These are phyloP conservation scores for Sporothrix schenckii DNA, from an alignment of 2,329 filamentous ascomycete species.

Conservation along the genomic window DNA sequence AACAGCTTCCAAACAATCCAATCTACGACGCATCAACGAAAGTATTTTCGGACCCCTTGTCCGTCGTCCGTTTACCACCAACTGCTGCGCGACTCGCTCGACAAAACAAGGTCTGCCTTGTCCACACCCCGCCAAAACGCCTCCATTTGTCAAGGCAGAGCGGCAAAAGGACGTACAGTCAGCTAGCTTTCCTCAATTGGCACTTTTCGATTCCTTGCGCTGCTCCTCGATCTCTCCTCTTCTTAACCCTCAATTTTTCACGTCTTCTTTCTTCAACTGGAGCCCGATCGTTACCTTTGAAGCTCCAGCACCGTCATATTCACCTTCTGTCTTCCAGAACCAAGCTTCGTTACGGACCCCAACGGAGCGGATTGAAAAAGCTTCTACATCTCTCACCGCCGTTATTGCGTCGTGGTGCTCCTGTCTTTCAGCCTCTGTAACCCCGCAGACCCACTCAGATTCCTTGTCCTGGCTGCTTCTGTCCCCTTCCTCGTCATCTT, in stretches of 20 bases:
- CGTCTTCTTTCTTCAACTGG: background rate
- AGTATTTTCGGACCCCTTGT: background rate
- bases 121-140: slow-evolving; percentile 12
- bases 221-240: background rate
- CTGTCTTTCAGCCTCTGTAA: background rate
- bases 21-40: background rate
- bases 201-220: background rate
- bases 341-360: background rate
- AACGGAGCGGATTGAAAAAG: background rate
- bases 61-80: slow-evolving; percentile 1
- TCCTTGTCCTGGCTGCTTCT: background rate
- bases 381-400: slow-evolving; percentile 13
- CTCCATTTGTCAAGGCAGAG: background rate
- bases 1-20: background rate
- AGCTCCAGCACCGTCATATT: no score
- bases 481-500: background rate
- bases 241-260: background rate
- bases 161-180: slow-evolving; percentile 1
- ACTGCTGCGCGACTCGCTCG: background rate
- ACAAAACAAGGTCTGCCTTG: slow-evolving; percentile 26
- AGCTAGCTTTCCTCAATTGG: background rate
- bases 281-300: no score
- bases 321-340: background rate
- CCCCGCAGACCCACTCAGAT: no score
- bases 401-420: slow-evolving; percentile 13